Conservation (phyloP, 1,284 basidiomycete species). For the Heliocybe sulcata region DNA sequence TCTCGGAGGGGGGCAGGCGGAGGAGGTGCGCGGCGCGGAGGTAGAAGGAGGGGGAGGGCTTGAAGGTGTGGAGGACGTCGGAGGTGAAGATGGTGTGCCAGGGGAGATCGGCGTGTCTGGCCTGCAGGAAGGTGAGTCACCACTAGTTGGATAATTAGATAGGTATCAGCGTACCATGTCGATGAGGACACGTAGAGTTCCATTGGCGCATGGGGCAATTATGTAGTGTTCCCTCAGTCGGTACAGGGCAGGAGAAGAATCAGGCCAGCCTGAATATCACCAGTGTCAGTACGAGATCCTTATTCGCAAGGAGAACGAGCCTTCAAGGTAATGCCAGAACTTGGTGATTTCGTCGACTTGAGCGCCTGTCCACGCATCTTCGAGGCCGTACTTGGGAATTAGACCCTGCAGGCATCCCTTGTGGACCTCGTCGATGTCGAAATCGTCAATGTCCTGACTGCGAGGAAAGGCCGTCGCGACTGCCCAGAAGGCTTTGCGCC, state of each 20-base stretch:
- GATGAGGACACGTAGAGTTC: not conserved
- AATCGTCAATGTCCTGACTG: not conserved
- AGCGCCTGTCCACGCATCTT: not conserved
- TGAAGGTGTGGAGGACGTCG: not conserved
- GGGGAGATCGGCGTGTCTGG: not conserved
- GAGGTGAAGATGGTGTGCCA: not conserved
- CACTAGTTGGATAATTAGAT: too few relatives aligned
- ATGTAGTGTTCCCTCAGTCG: not conserved
- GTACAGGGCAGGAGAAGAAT: not conserved
- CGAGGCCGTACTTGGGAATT: not conserved
- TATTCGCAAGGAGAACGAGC: not conserved
- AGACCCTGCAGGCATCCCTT: not conserved
- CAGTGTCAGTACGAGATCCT: not conserved
- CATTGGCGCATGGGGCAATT: not conserved
- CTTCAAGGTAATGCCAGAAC: not conserved
- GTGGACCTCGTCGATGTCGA: not conserved
- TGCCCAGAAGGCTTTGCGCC: not conserved
- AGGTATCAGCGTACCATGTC: not conserved
- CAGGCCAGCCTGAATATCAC: not conserved
- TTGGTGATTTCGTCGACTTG: not conserved
- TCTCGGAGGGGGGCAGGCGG: not conserved
- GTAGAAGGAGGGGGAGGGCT: not conserved
- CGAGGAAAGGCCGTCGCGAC: not conserved
- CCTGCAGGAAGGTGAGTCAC: not conserved
- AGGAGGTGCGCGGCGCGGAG: not conserved